Percentiles rank a stretch among this genome's conserved stretches.
Conservation (phyloP, 2,329 filamentous ascomycete genomes). For the Colletotrichum spaethianum region DNA sequence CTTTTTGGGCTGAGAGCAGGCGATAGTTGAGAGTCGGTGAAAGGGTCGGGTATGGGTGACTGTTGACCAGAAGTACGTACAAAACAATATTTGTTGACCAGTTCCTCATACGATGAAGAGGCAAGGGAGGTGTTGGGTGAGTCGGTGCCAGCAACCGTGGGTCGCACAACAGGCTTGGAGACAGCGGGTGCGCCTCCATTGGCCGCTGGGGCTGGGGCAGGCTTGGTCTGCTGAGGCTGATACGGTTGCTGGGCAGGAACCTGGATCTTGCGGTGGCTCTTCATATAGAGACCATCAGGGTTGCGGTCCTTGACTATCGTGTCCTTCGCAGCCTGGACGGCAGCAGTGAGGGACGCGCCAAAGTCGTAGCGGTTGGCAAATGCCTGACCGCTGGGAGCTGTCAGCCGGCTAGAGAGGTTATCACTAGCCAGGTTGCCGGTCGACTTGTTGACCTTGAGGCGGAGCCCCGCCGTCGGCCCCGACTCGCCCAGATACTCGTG, state of each 20-base stretch:
- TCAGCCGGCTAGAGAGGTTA: conserved; percentile 65
- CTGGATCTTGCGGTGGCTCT: conserved; percentile 59
- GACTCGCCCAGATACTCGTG: conserved; percentile 76
- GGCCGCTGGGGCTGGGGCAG: conserved; percentile 11
- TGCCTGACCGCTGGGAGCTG: conserved; percentile 75
- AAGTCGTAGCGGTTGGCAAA: conserved; percentile 98
- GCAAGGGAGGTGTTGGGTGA: conserved; percentile 73
- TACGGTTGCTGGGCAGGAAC: conserved; percentile 40
- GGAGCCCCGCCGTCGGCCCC: conserved; percentile 66
- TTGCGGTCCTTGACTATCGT: conserved; percentile 65
- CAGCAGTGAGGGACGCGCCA: conserved; percentile 88
- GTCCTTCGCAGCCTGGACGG: conserved; percentile 81
- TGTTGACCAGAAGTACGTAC: conserved; percentile 79
- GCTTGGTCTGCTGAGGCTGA: conserved; percentile 39
- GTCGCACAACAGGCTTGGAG: conserved; percentile 28
- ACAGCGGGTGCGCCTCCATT: conserved; percentile 31
- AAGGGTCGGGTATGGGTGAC: conserved; percentile 45
- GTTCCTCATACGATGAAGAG: conserved; percentile 93
- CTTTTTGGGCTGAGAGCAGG: conserved; percentile 43
- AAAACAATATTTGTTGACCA: conserved; percentile 99
- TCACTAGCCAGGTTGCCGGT: conserved; percentile 74
- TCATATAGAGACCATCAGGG: conserved; percentile 71
- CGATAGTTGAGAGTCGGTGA: conserved; percentile 38
- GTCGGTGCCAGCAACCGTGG: conserved; percentile 60
- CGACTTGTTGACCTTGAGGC: conserved; percentile 80